These are phyloP conservation scores for Canavalia ensiformis DNA, from an alignment of 306 rosid species.

Conservation along the genomic window DNA sequence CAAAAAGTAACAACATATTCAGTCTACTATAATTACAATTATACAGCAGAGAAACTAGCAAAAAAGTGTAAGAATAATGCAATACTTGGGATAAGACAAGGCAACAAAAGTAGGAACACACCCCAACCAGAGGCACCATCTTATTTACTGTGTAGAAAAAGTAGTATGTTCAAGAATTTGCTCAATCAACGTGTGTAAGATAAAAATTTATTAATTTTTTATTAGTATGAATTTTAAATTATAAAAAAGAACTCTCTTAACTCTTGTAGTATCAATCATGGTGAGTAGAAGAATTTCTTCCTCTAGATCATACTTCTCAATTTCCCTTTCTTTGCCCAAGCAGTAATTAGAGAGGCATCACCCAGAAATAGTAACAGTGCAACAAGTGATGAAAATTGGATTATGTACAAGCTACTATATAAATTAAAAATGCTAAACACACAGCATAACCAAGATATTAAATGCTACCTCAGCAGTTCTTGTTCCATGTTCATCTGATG, in stretches of 20 bases:
- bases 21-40: no score
- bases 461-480: constrained; percentile 77
- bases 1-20: no score
- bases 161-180: not conserved
- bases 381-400: constrained; percentile 37
- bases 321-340: constrained; percentile 1
- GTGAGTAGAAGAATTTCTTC: not conserved
- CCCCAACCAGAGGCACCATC: not conserved
- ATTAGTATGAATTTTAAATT: not conserved
- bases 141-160: not conserved
- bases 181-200: not conserved
- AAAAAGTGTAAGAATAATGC: no score
- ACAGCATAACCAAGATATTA: constrained; percentile 16
- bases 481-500: constrained; percentile 67
- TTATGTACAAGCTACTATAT: not conserved
- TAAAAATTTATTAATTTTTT: constrained; percentile 1
- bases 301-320: not conserved
- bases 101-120: no score
- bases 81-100: no score
- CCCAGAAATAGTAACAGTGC: constrained; percentile 21
- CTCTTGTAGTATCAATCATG: not conserved
- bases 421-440: constrained; percentile 36
- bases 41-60: not conserved
- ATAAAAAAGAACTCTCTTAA: not conserved
- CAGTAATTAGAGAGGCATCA: constrained; percentile 26